A percentile compares a stretch with the other conserved stretches of the same genome.
These are phyloP conservation scores for Trichoderma lentiforme DNA, from an alignment of 2,329 filamentous ascomycete genomes.

Conservation along the genomic window DNA sequence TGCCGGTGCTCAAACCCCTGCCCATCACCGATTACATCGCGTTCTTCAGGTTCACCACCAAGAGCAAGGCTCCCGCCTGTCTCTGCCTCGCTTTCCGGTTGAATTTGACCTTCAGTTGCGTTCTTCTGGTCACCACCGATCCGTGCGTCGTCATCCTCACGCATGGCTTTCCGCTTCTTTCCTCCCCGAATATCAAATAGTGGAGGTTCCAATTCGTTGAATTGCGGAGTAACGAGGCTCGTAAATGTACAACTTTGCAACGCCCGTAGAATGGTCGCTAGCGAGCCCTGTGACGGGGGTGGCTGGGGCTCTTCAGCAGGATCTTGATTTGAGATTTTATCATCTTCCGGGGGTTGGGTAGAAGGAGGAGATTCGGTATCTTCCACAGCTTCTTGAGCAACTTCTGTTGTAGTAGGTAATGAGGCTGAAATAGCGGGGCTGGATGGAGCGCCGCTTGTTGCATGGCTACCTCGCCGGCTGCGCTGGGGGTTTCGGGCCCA, in stretches of 20 bases:
- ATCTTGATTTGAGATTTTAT: neutral
- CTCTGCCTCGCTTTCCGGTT: slow-evolving; percentile 71
- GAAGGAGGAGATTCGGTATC: slow-evolving; percentile 24
- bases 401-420: slow-evolving; percentile 52
- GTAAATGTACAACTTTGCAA: slow-evolving; percentile 37
- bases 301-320: neutral
- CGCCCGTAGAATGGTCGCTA: slow-evolving; percentile 37
- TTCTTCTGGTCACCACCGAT: slow-evolving; percentile 48
- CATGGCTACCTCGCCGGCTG: slow-evolving; percentile 72
- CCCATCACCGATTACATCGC: slow-evolving; percentile 52
- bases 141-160: slow-evolving; percentile 63
- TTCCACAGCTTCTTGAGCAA: slow-evolving; percentile 43
- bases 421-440: slow-evolving; percentile 72
- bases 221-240: slow-evolving; percentile 19
- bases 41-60: slow-evolving; percentile 88
- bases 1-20: slow-evolving; percentile 56
- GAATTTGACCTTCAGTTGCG: slow-evolving; percentile 41
- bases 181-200: slow-evolving; percentile 82
- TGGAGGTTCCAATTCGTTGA: slow-evolving; percentile 51
- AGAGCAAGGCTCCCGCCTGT: slow-evolving; percentile 81
- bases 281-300: slow-evolving; percentile 24
- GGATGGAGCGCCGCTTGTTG: slow-evolving; percentile 75
- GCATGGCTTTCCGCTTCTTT: slow-evolving; percentile 73
- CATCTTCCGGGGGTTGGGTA: slow-evolving; percentile 11
- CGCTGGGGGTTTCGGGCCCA: slow-evolving; percentile 75